A percentile compares a stretch with the other conserved stretches of the same genome.
phyloP scores from a whole-genome alignment of 139 green algal genomes.

The Coccomyxa sp. region DNA sequence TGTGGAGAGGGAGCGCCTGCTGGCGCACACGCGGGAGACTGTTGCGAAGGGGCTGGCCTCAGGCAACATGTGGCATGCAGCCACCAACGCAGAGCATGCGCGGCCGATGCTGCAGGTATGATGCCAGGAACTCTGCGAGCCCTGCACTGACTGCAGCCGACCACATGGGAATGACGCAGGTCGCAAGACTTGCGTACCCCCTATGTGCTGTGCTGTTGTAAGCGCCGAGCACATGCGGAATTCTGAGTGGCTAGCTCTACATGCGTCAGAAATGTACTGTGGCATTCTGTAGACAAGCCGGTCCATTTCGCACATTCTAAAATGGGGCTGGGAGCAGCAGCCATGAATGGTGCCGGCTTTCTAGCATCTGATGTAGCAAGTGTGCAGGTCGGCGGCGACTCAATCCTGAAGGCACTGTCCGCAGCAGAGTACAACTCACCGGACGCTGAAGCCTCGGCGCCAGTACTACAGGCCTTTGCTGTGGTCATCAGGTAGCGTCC shows the following conservation, averaged over 20 bases:
- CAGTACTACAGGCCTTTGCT: conserved; percentile 40
- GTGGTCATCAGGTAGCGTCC: conserved; percentile 37
- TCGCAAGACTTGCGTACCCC: too few species aligned
- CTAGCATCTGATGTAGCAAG: too few species aligned
- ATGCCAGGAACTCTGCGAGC: not conserved
- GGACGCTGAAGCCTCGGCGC: conserved; percentile 22
- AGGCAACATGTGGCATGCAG: conserved; percentile 65
- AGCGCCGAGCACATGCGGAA: too few species aligned
- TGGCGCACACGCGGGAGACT: conserved; percentile 41
- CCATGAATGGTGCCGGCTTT: not conserved
- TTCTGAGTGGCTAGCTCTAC: too few species aligned
- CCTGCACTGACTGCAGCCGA: not conserved
- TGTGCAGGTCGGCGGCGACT: conserved; percentile 42
- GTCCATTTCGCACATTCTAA: too few species aligned
- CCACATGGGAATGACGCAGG: too few species aligned
- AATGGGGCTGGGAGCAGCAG: too few species aligned
- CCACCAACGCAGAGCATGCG: conserved; percentile 70
- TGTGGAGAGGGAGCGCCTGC: conserved; percentile 36
- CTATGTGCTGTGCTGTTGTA: too few species aligned
- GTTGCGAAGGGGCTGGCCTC: conserved; percentile 23
- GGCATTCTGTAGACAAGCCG: too few species aligned
- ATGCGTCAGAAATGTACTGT: too few species aligned
- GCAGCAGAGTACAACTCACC: conserved; percentile 33
- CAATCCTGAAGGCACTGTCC: conserved; percentile 43
- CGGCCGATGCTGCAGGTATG: conserved; percentile 76